Conservation (phyloP, 495 filamentous ascomycete species). For the Cenococcum geophilum region DNA sequence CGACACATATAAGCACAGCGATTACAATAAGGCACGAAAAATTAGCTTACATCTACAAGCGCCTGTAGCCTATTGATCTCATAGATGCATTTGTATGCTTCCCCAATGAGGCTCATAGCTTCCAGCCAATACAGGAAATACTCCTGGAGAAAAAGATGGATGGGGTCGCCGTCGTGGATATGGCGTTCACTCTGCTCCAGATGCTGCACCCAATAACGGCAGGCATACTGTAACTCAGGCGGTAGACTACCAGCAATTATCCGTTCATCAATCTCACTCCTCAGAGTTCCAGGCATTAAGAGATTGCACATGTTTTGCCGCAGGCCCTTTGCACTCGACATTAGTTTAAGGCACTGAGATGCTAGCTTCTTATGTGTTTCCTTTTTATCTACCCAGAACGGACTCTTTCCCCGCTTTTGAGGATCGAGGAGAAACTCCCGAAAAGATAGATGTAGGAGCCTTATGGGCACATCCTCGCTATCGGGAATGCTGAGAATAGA, state of each 20-base stretch:
- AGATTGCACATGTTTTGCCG: slow-evolving; percentile 42
- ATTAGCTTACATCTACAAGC: slow-evolving; percentile 2
- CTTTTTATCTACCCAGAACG: too few relatives aligned
- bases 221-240: slow-evolving; percentile 34
- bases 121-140: too few relatives aligned
- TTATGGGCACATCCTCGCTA: slow-evolving; percentile 33
- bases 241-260: slow-evolving; percentile 44
- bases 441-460: slow-evolving; percentile 46
- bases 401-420: slow-evolving; percentile 31
- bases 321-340: slow-evolving; percentile 29
- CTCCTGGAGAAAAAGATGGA: too few relatives aligned
- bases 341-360: slow-evolving; percentile 36
- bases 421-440: slow-evolving; percentile 47
- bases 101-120: slow-evolving; percentile 38
- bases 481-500: slow-evolving; percentile 39
- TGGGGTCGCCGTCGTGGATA: too few relatives aligned
- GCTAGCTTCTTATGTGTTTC: slow-evolving; percentile 36
- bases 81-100: neutral
- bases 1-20: slow-evolving; percentile 39
- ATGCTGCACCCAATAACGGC: too few relatives aligned
- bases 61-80: neutral
- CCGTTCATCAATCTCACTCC: slow-evolving; percentile 34
- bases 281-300: slow-evolving; percentile 30
- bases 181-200: too few relatives aligned
- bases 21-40: slow-evolving; percentile 20